Evolutionary conservation across 164 flowering plant species (phyloP).

Genomic region (Akebia trifoliata): DNA sequence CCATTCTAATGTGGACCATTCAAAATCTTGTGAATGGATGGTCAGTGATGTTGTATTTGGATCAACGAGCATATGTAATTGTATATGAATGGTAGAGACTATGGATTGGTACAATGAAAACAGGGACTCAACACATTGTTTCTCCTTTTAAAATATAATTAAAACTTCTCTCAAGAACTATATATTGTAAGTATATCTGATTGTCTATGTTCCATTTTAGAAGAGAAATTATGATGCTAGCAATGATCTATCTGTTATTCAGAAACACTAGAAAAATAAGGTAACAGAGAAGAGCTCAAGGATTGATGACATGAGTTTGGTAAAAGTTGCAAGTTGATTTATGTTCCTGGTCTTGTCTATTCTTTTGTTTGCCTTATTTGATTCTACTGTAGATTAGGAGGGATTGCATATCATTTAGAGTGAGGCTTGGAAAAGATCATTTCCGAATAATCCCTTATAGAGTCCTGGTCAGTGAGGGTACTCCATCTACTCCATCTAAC

Average conservation of each 20-base stretch:
- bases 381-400: constrained; percentile 14
- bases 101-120: neutral
- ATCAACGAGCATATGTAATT: neutral
- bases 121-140: neutral
- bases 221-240: constrained; percentile 74
- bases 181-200: neutral
- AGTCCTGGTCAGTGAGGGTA: too few relatives aligned
- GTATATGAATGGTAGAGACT: neutral
- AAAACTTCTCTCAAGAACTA: neutral
- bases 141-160: neutral
- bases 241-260: constrained; percentile 56
- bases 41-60: neutral
- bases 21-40: neutral
- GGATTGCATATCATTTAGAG: constrained; percentile 4
- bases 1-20: neutral
- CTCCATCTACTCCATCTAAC: too few relatives aligned
- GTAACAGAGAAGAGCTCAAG: constrained; percentile 67
- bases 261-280: constrained; percentile 67
- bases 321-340: constrained; percentile 77
- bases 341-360: constrained; percentile 19
- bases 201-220: constrained; percentile 31
- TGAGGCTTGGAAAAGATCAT: too few relatives aligned
- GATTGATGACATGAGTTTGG: constrained; percentile 70
- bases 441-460: too few relatives aligned
- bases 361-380: constrained; percentile 19